These are phyloP conservation scores for Acanthamoeba triangularis DNA, from an alignment of 208 protist species.

Conservation along the genomic window DNA sequence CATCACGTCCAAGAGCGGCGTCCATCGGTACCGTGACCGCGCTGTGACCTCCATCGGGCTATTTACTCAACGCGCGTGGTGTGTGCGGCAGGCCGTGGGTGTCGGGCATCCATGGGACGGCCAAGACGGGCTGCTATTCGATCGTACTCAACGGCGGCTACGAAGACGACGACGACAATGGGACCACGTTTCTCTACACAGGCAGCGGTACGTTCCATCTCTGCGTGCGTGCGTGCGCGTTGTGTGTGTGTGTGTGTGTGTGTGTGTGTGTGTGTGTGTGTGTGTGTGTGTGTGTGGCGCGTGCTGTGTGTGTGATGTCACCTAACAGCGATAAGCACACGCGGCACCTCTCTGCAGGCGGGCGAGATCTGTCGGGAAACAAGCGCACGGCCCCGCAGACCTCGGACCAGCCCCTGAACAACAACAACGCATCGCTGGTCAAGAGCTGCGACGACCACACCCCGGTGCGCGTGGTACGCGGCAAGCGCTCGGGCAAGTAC, in stretches of 20 bases:
- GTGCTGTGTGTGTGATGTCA: too few species aligned
- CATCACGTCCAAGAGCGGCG: background rate
- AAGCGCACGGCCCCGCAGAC: conserved; percentile 9
- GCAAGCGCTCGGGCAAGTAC: conserved; percentile 13
- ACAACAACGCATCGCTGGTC: background rate
- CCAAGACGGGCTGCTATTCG: background rate
- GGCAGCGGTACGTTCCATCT: background rate
- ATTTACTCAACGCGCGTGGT: background rate
- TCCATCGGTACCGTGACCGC: background rate
- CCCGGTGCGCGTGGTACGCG: background rate
- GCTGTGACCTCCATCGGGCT: background rate
- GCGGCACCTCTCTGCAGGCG: background rate
- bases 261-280: too few species aligned
- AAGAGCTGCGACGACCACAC: background rate
- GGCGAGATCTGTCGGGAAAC: background rate
- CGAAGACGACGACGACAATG: background rate
- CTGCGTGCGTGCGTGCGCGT: background rate
- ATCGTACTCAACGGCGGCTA: conserved; percentile 42
- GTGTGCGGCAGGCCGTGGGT: background rate
- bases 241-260: too few species aligned
- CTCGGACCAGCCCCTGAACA: conserved; percentile 14
- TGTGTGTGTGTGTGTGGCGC: too few species aligned
- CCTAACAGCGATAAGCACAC: too few species aligned
- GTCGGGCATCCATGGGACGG: background rate
- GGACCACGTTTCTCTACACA: background rate